Base-by-base conservation (phyloP, 73 alveolate species). In the Effrenium voratum region DNA sequence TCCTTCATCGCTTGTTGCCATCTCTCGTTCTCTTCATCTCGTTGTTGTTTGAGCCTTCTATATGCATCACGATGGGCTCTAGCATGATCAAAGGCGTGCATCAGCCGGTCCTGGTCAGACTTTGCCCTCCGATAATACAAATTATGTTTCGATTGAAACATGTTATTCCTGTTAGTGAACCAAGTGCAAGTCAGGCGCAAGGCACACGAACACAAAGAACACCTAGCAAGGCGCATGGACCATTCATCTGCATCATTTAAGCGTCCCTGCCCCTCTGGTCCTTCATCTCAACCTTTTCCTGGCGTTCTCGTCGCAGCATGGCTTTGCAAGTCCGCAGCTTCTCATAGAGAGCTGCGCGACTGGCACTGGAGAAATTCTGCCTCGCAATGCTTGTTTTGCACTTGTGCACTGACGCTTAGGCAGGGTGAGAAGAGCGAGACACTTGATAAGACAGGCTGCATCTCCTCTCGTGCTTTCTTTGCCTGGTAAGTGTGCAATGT, bases 311-410 rank as follows among this genome's bases (percentile, higher is more conserved):
- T 43, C 97, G 97, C 24, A 90, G 87, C 97, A 66, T 75, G 5
- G 97, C 97, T 76, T 90, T 90, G 88, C 82, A 75, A 2, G 97
- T 90, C 72, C 97, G 97, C 40, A 90, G 97, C 97, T 90, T 90
- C 34, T 90, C 97, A 22, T 90, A 90, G 44, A 90, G 97, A 36
- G 97, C 97, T 8, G 97, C 97, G 8, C 97, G 97, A 52, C 77
- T 46, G 82, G 97, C 97, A n/a, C 85, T 90, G 73, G 97, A 90
- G 87, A 90, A 90, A 43, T 66, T 90, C 55, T 90, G 97, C n/a
- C n/a, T n/a, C n/a, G n/a, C n/a, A n/a, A n/a, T n/a, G n/a, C n/a
- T n/a, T n/a, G n/a, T n/a, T n/a, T n/a, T n/a, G n/a, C n/a, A n/a
- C n/a, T n/a, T n/a, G n/a, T n/a, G n/a, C n/a, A n/a, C n/a, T n/a